Evolutionary conservation across 192 early-diverging fungal species (phyloP).

Genomic region (Thamnidium elegans): DNA sequence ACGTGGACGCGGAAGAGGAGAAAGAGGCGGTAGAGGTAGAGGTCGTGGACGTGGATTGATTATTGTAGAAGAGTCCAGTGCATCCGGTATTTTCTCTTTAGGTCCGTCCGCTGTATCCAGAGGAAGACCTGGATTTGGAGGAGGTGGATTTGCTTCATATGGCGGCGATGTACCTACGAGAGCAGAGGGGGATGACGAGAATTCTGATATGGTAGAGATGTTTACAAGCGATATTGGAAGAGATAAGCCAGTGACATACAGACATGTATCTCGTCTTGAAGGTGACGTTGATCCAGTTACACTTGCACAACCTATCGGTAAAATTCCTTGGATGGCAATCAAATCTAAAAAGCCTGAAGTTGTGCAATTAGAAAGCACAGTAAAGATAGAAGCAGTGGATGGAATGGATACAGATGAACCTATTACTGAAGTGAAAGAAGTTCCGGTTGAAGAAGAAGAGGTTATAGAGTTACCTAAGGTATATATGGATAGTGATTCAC

Average conservation of each 20-base stretch:
- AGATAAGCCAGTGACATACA: slow-evolving; percentile 18
- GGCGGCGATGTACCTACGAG: slow-evolving; percentile 14
- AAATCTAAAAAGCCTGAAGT: slow-evolving; percentile 3
- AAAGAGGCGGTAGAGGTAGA: slow-evolving; percentile 23
- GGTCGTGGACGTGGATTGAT: slow-evolving; percentile 35
- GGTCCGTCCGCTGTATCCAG: slow-evolving; percentile 36
- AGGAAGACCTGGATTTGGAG: not conserved
- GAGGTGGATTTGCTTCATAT: slow-evolving; percentile 19
- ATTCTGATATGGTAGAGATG: slow-evolving; percentile 19
- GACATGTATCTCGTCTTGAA: slow-evolving; percentile 15
- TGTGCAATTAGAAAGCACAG: not conserved
- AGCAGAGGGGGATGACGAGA: slow-evolving; percentile 17
- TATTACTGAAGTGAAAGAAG: not conserved
- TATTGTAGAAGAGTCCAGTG: slow-evolving; percentile 28
- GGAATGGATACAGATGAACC: slow-evolving; percentile 3
- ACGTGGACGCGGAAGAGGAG: slow-evolving; percentile 45
- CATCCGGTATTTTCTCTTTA: slow-evolving; percentile 53
- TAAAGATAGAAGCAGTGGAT: not conserved
- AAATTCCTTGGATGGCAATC: slow-evolving; percentile 21
- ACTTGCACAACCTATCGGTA: slow-evolving; percentile 1
- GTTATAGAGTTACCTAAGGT: not conserved
- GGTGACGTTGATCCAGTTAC: slow-evolving; percentile 26
- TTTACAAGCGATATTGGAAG: slow-evolving; percentile 1
- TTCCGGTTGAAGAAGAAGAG: not conserved
- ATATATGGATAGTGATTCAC: slow-evolving; percentile 25